Evolutionary conservation across 495 filamentous ascomycete genomes (phyloP), one percentile per base, ranked within the genome.

Genomic region (Astrocystis sublimbata): DNA sequence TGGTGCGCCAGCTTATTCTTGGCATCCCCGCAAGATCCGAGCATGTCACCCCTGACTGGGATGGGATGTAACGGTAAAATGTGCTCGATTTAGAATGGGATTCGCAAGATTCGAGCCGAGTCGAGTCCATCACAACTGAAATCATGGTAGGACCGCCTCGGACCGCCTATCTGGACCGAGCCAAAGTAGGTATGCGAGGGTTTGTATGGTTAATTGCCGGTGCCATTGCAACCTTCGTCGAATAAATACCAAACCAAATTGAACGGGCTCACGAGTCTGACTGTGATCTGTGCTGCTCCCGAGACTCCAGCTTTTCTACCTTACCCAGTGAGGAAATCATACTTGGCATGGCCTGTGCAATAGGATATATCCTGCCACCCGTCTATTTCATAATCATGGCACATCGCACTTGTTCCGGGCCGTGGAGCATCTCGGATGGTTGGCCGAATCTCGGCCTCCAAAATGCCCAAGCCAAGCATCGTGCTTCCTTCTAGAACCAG

Each of bases 21-120:
- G 54, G 54, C 54, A 26, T 45, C 38, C 54, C 54, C 38, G 54
- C 40, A 57, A 23, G 24, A 57, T 57, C 40, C 26, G 26, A 13
- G 10, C n/a, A 57, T 35, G 45, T 13, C 8, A 26, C 53, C 53
- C 53, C 53, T 43, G 28, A 13, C 3, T 49, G 8, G 12, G 49
- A 23, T 52, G 30, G 28, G 10, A 28, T 45, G 28, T 30, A 56
- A 35, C 54, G 38, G 33, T 38, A 4, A 13, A 26, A 9, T 7
- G 21, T 7, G 21, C 40, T 30, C 24, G 35, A 42, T 41, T 41
- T 41, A 56, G 52, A 42, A 56, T 15, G 8, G 21, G 26, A 28
- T 21, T 2, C 23, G 5, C 47, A 17, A 21, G 28, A 51, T 30
- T 30, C 1, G 47, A 51, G 17, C 26, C 28, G 47, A 19, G 26